Base-by-base conservation (phyloP, 2,329 filamentous ascomycete genomes). In the Pseudogymnoascus sp. region DNA sequence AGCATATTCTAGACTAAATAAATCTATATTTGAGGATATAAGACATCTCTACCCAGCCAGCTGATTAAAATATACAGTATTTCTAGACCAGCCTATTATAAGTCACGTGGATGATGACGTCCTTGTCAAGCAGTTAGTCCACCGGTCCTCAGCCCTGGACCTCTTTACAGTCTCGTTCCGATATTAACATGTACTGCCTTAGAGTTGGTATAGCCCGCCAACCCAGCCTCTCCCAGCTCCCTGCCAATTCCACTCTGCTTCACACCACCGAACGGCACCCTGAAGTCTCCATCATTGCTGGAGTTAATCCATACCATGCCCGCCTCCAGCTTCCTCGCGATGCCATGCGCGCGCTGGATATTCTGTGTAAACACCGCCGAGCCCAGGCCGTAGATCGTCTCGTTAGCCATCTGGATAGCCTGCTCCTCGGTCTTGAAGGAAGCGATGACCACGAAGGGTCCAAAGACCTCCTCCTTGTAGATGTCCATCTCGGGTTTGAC, bases 221-320 rank as follows among this genome's bases (percentile, higher is more conserved):
- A 64, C 0, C 75, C 76, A 0, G 74, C 75, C 67, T 78, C 76
- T 2, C 76, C 76, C 6, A 78, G 63, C 64, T 83, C 77, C 18
- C 79, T 70, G 0, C 81, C 81, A 68, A 83, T 82, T 3, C 82
- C 82, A 69, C 77, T 80, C 73, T 83, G 79, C 73, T 86, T 86
- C 6, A 84, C 79, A 50, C 81, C 81, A 16, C 81, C 81, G 67
- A 84, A 84, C 0, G 81, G 81, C 61, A 84, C 72, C 7, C 76
- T 67, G 58, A 66, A 72, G 62, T 74, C 71, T n/a, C 66, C 68
- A 62, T 73, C 71, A 61, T 83, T 65, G 62, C 70, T 72, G 25
- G 69, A 72, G 64, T 77, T 77, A 64, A 77, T 73, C 75, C 75
- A 77, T 18, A 77, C 75, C 74, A 75, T 77, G 43, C 82, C 82